Percentiles rank a stretch among this genome's conserved stretches.
Conservation (phyloP, 352 stramenopile species). For the Phytophthora melonis region DNA sequence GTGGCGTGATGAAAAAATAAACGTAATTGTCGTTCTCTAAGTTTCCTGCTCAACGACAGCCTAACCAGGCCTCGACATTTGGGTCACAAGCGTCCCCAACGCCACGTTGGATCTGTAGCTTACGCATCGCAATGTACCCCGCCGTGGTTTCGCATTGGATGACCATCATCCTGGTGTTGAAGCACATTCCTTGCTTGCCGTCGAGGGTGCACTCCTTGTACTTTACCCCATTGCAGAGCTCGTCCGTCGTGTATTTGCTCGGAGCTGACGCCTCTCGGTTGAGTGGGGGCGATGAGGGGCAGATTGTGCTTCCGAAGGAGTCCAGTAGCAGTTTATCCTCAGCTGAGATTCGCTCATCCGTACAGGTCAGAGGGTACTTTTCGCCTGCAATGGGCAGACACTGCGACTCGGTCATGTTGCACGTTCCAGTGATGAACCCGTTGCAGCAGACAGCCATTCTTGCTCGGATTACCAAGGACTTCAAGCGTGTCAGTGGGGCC, state of each 20-base stretch:
- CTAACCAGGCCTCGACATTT: slow-evolving; percentile 45
- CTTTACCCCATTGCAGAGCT: slow-evolving; percentile 39
- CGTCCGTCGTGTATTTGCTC: slow-evolving; percentile 34
- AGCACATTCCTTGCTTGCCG: slow-evolving; percentile 46
- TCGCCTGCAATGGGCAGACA: slow-evolving; percentile 34
- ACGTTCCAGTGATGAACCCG: slow-evolving; percentile 35
- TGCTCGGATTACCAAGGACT: slow-evolving; percentile 33
- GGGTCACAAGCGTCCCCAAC: slow-evolving; percentile 39
- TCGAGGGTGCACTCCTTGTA: slow-evolving; percentile 42
- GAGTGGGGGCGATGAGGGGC: slow-evolving; percentile 17
- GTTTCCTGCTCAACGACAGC: slow-evolving; percentile 7
- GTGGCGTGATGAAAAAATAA: not conserved
- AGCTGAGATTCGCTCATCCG: slow-evolving; percentile 19
- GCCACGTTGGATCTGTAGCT: slow-evolving; percentile 40
- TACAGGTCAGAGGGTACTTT: slow-evolving; percentile 35
- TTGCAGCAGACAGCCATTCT: slow-evolving; percentile 47
- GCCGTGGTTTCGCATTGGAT: slow-evolving; percentile 43
- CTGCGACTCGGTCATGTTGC: slow-evolving; percentile 34
- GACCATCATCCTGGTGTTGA: slow-evolving; percentile 58
- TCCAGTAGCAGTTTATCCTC: slow-evolving; percentile 30
- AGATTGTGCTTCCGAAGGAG: slow-evolving; percentile 19
- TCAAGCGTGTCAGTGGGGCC: slow-evolving; percentile 14
- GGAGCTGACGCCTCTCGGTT: slow-evolving; percentile 29
- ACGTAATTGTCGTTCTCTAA: not conserved
- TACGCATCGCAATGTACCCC: slow-evolving; percentile 39